Conservation (phyloP, 495 filamentous ascomycete species). For the Lasiosphaeria miniovina region DNA sequence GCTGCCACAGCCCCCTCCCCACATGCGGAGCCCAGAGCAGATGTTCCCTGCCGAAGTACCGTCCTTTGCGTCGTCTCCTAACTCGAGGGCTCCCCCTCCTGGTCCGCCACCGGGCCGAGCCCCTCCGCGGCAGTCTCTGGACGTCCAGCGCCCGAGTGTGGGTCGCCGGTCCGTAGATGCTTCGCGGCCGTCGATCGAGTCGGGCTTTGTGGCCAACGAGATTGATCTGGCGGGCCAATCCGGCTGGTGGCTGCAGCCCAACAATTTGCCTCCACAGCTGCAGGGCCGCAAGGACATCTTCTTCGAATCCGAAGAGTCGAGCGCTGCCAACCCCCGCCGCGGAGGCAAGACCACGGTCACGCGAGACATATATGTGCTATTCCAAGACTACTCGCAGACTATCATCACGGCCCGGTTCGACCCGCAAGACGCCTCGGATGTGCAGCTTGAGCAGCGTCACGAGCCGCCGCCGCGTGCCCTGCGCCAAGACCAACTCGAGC, state of each 20-base stretch:
- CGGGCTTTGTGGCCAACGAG: conserved; percentile 80
- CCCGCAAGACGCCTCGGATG: conserved; percentile 66
- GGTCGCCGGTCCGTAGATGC: conserved; percentile 71
- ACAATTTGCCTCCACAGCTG: conserved; percentile 72
- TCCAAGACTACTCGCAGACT: conserved; percentile 94
- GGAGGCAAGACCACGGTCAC: conserved; percentile 67
- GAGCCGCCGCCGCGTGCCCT: conserved; percentile 76
- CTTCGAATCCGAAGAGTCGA: conserved; percentile 77
- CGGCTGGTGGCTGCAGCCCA: conserved; percentile 80
- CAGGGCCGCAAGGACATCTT: conserved; percentile 81
- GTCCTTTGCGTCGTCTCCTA: conserved; percentile 27
- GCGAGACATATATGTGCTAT: conserved; percentile 81
- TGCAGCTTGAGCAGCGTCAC: conserved; percentile 78
- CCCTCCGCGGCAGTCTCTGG: conserved; percentile 63
- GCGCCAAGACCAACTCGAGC: conserved; percentile 92
- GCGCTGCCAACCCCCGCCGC: conserved; percentile 53
- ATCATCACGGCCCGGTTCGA: conserved; percentile 81
- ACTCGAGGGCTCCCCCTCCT: conserved; percentile 44
- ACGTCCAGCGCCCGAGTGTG: conserved; percentile 52
- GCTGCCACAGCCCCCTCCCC: conserved; percentile 49
- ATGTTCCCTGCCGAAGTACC: conserved; percentile 23
- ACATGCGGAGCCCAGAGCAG: conserved; percentile 26
- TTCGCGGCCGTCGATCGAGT: conserved; percentile 58
- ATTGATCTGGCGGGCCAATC: conserved; percentile 70
- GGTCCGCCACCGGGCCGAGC: conserved; percentile 43